A percentile compares a stretch with the other conserved stretches of the same genome.
Evolutionary conservation across 2,329 filamentous ascomycete species (phyloP).

Genomic region (Clathrospora elynae): DNA sequence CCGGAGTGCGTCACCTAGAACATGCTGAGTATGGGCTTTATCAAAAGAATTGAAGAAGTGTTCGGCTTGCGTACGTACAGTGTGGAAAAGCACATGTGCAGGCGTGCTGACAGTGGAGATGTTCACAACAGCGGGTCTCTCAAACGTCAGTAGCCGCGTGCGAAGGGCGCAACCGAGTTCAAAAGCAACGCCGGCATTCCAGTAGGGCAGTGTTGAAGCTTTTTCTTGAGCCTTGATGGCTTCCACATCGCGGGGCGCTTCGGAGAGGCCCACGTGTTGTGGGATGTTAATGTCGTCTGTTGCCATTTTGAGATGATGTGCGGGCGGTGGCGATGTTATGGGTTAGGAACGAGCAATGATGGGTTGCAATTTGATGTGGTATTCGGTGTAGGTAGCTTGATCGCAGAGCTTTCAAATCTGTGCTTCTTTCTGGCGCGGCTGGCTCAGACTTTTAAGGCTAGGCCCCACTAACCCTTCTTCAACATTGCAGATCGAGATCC

Average conservation of each 20-base stretch:
- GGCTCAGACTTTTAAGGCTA: too few relatives aligned
- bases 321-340: background rate
- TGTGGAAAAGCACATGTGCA: conserved; percentile 70
- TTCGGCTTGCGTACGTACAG: conserved; percentile 44
- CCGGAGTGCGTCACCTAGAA: conserved; percentile 66
- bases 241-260: conserved; percentile 42
- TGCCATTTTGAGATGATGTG: conserved; percentile 16
- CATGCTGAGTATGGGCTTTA: too few relatives aligned
- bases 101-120: conserved; percentile 62
- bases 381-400: background rate
- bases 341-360: background rate
- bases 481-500: too few relatives aligned
- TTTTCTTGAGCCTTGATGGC: conserved; percentile 49
- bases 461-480: too few relatives aligned
- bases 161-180: conserved; percentile 66
- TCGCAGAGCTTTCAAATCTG: background rate
- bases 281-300: conserved; percentile 21
- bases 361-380: background rate
- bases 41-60: too few relatives aligned
- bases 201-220: conserved; percentile 52
- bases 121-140: conserved; percentile 63
- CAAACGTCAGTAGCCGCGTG: conserved; percentile 60
- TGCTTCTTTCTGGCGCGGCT: too few relatives aligned
- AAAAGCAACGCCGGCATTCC: conserved; percentile 66
- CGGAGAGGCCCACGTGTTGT: conserved; percentile 28